phyloP scores from a whole-genome alignment of 805 yeast genomes.

The Yarrowia deformans region DNA sequence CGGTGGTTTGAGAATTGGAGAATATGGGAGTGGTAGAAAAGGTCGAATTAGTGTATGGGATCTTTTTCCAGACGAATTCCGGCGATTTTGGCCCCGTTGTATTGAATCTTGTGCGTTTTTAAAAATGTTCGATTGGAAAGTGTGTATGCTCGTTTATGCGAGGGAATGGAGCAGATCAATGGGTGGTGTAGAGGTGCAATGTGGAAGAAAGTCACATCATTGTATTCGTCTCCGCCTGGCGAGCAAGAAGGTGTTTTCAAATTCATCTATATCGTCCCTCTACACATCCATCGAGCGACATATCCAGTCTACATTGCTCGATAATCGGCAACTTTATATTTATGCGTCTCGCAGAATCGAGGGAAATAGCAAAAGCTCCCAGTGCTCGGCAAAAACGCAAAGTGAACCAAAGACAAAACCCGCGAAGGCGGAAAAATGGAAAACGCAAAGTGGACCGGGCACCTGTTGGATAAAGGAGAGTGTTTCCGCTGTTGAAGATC shows the following conservation, averaged over 20 bases:
- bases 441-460: conserved; percentile 5
- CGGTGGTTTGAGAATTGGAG: neutral
- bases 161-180: neutral
- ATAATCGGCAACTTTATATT: neutral
- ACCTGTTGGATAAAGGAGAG: conserved; percentile 15
- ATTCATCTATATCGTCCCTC: neutral
- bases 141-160: conserved; percentile 4
- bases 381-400: neutral
- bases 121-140: neutral
- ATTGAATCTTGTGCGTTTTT: neutral
- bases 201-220: neutral
- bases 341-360: conserved; percentile 5
- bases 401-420: conserved; percentile 2
- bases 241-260: neutral
- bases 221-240: neutral
- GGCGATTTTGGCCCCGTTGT: neutral
- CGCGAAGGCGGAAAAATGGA: conserved; percentile 17
- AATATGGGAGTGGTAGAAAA: neutral
- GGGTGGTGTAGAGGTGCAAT: neutral
- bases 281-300: neutral
- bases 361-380: conserved; percentile 33
- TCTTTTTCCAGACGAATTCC: neutral
- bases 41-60: neutral
- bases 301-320: conserved; percentile 1
- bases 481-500: conserved; percentile 4